These are phyloP conservation scores for Orbilia oligospora DNA, from an alignment of 2,329 filamentous ascomycete genomes.

Conservation along the genomic window DNA sequence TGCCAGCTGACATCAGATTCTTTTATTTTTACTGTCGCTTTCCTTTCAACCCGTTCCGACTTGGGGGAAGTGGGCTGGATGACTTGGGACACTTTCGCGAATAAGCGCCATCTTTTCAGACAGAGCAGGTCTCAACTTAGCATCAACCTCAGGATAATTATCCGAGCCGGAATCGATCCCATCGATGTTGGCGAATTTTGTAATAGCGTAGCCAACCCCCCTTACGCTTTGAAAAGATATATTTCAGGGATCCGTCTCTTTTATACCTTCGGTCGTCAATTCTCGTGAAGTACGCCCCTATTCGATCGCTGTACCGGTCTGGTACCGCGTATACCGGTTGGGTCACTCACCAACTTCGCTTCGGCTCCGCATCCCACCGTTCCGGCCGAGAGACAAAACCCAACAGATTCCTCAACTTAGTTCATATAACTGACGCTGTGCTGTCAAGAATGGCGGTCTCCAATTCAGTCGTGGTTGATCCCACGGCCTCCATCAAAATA, in stretches of 20 bases:
- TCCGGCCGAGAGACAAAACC: slow-evolving; percentile 21
- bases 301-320: neutral
- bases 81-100: neutral
- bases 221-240: neutral
- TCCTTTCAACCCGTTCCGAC: neutral
- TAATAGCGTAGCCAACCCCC: neutral
- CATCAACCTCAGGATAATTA: neutral
- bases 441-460: neutral
- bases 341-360: neutral
- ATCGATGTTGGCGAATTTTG: neutral
- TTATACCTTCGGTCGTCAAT: neutral
- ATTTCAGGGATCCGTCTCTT: neutral
- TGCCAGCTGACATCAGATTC: slow-evolving; percentile 21
- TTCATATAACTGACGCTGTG: neutral
- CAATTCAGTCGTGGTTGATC: neutral
- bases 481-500: neutral
- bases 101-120: slow-evolving; percentile 21
- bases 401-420: neutral
- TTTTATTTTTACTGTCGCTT: neutral
- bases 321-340: neutral
- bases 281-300: no score
- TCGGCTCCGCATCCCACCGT: slow-evolving; percentile 24
- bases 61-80: neutral
- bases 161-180: neutral
- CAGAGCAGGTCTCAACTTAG: slow-evolving; percentile 5